Evolutionary conservation across 2,329 filamentous ascomycete genomes (phyloP).

Genomic region (Claviceps capensis): DNA sequence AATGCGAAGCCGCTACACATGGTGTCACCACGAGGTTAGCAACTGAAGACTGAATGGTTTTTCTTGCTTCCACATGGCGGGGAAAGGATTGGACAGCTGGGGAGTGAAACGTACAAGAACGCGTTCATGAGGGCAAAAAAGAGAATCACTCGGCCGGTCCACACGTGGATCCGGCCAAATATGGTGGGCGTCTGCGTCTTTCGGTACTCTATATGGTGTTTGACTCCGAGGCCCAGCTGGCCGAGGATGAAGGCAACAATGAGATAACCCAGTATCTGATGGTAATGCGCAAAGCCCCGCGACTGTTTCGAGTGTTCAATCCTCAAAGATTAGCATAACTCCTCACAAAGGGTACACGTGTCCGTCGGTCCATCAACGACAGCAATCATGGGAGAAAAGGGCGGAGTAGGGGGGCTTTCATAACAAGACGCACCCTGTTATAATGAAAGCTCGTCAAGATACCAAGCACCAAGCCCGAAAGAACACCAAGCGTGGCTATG

Average conservation of each 20-base stretch:
- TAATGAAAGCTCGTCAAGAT: slow-evolving; percentile 39
- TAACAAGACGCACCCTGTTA: slow-evolving; percentile 30
- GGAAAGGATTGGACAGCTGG: too few species aligned
- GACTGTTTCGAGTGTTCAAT: slow-evolving; percentile 23
- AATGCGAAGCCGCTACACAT: slow-evolving; percentile 39
- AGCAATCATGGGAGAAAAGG: neutral
- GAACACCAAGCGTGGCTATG: slow-evolving; percentile 31
- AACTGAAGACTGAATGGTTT: neutral
- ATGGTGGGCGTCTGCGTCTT: slow-evolving; percentile 34
- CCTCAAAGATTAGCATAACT: neutral
- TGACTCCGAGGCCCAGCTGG: slow-evolving; percentile 39
- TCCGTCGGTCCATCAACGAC: neutral
- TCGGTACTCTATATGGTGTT: slow-evolving; percentile 41
- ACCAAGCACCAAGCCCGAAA: slow-evolving; percentile 38
- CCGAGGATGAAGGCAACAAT: slow-evolving; percentile 35
- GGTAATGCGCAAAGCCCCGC: slow-evolving; percentile 35
- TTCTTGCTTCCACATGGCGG: too few species aligned
- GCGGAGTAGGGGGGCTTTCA: neutral
- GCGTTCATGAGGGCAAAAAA: slow-evolving; percentile 40
- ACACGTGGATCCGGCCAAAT: slow-evolving; percentile 40
- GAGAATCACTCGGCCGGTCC: slow-evolving; percentile 41
- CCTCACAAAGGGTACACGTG: neutral
- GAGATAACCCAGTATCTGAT: slow-evolving; percentile 46
- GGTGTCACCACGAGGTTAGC: slow-evolving; percentile 5
- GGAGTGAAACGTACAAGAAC: slow-evolving; percentile 33